Percentiles rank a stretch among this genome's conserved stretches.
Conservation (phyloP, 495 filamentous ascomycete species). For the Cudoniella acicularis region DNA sequence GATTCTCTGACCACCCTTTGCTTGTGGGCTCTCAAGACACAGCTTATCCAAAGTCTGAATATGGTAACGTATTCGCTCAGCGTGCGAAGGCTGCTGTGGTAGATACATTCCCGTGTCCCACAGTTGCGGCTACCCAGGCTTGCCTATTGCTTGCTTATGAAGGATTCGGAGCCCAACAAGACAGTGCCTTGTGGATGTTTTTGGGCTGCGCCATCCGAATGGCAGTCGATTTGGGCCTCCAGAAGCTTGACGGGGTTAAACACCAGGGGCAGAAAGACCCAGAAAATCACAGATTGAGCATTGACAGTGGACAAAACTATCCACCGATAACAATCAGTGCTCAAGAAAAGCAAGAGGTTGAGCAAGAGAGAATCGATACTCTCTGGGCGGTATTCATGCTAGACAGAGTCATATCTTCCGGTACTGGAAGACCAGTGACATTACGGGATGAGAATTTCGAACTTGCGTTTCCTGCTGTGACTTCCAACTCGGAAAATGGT, state of each 20-base stretch:
- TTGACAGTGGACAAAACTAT: constrained; percentile 28
- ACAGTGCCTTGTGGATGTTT: constrained; percentile 90
- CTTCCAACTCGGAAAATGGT: constrained; percentile 53
- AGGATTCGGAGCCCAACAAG: constrained; percentile 78
- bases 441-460: constrained; percentile 80
- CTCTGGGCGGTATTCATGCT: constrained; percentile 87
- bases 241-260: constrained; percentile 70
- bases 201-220: constrained; percentile 80
- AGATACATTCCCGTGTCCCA: constrained; percentile 74
- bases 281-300: constrained; percentile 33
- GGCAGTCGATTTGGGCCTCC: constrained; percentile 79
- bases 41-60: constrained; percentile 35
- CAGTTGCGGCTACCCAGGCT: constrained; percentile 73
- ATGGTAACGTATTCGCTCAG: constrained; percentile 72
- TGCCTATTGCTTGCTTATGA: constrained; percentile 80
- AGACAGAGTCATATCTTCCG: constrained; percentile 79
- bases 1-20: constrained; percentile 70
- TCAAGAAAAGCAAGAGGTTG: constrained; percentile 53
- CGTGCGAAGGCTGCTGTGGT: constrained; percentile 70
- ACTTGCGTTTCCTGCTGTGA: constrained; percentile 61
- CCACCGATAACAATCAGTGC: constrained; percentile 42
- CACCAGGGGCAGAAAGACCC: constrained; percentile 57
- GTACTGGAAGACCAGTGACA: constrained; percentile 75
- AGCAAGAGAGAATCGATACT: constrained; percentile 74
- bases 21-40: constrained; percentile 39